phyloP scores from a whole-genome alignment of 371 early-diverging fungal species.

The Mucor racemosus region DNA sequence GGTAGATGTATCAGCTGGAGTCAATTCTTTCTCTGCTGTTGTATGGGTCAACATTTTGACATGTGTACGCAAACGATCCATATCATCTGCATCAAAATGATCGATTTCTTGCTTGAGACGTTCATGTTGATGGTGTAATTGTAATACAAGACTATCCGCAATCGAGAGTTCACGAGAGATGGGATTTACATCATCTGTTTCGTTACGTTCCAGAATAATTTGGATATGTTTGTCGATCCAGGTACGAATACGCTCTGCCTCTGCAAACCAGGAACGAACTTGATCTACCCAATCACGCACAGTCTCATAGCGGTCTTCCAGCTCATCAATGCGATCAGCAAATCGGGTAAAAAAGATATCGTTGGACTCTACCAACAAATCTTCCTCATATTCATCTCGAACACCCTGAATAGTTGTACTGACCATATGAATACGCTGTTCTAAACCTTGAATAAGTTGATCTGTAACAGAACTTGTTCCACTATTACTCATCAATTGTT shows the following conservation, averaged over 20 bases:
- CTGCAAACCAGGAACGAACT: conserved; percentile 58
- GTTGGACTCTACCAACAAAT: conserved; percentile 14
- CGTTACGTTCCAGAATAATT: conserved; percentile 37
- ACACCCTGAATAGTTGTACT: conserved; percentile 34
- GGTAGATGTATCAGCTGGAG: conserved; percentile 60
- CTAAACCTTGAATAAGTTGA: conserved; percentile 39
- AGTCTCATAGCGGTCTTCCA: conserved; percentile 29
- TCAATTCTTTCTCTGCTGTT: conserved; percentile 31
- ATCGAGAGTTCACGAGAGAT: conserved; percentile 33
- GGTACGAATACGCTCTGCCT: conserved; percentile 55
- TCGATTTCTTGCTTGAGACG: conserved; percentile 22
- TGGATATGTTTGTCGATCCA: conserved; percentile 49
- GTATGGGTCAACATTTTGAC: conserved; percentile 45
- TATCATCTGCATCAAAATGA: conserved; percentile 29
- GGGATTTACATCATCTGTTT: conserved; percentile 36
- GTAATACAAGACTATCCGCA: conserved; percentile 20
- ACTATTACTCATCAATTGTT: conserved; percentile 39
- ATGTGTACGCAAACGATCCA: conserved; percentile 54
- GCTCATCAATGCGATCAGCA: conserved; percentile 7
- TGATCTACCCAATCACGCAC: conserved; percentile 57
- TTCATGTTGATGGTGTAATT: conserved; percentile 18
- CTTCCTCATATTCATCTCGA: conserved; percentile 30
- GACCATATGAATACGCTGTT: conserved; percentile 38
- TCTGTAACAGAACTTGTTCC: conserved; percentile 32
- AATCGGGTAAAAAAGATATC: conserved; percentile 15